phyloP scores from a whole-genome alignment of 805 yeast genomes.

The Nadsonia fulvescens region DNA sequence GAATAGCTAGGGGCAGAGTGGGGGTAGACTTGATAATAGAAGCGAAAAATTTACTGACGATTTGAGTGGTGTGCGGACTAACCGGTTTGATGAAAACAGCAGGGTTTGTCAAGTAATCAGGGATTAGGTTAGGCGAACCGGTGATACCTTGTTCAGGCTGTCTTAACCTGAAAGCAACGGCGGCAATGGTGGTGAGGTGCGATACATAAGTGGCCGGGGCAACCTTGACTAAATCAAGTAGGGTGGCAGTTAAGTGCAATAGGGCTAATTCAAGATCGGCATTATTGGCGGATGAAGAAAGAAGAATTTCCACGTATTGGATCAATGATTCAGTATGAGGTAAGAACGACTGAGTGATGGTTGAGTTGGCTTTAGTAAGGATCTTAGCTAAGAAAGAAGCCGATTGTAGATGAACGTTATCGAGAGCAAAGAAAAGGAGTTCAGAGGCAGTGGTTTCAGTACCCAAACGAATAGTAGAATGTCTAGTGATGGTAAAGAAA shows the following conservation, averaged over 20 bases:
- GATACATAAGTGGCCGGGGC: constrained; percentile 2
- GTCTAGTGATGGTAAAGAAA: constrained; percentile 34
- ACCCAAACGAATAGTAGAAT: constrained; percentile 24
- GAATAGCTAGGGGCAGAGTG: constrained; percentile 41
- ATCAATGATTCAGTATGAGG: constrained; percentile 29
- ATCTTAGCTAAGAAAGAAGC: constrained; percentile 23
- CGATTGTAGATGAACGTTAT: constrained; percentile 21
- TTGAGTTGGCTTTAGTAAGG: constrained; percentile 26
- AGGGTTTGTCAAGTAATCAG: constrained; percentile 11
- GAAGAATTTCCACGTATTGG: constrained; percentile 9
- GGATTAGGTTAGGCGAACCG: constrained; percentile 1
- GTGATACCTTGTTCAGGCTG: constrained; percentile 1
- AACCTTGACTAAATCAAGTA: constrained; percentile 5
- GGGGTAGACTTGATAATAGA: constrained; percentile 28
- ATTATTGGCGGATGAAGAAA: constrained; percentile 2
- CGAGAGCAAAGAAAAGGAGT: constrained; percentile 35
- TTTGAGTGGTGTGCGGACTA: constrained; percentile 1
- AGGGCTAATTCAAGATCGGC: constrained; percentile 3
- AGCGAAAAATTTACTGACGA: constrained; percentile 30
- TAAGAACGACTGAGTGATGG: constrained; percentile 25
- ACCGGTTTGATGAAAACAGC: constrained; percentile 8
- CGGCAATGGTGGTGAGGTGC: constrained; percentile 5
- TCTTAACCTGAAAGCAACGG: constrained; percentile 1
- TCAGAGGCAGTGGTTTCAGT: constrained; percentile 23
- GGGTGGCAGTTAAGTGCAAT: constrained; percentile 4